Conservation (phyloP, 371 early-diverging fungal species). For the Mucor piriformis region DNA sequence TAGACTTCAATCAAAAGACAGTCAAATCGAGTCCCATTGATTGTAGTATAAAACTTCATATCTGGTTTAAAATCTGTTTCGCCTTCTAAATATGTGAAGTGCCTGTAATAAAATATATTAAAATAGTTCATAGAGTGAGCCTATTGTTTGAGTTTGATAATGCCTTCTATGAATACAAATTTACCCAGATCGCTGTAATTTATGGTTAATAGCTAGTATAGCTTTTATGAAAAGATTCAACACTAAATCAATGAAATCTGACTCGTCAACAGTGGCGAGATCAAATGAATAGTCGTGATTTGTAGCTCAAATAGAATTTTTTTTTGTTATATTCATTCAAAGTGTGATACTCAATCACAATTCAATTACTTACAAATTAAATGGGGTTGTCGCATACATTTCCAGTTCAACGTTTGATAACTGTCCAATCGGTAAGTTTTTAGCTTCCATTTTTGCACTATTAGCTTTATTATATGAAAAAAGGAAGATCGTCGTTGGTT, state of each 20-base stretch:
- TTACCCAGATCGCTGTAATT: slow-evolving; percentile 12
- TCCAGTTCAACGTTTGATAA: slow-evolving; percentile 13
- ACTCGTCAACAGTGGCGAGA: slow-evolving; percentile 8
- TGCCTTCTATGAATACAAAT: slow-evolving; percentile 3
- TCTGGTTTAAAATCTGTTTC: slow-evolving; percentile 7
- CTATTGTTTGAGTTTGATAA: slow-evolving; percentile 5
- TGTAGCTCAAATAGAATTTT: slow-evolving; percentile 1
- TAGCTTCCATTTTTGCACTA: slow-evolving; percentile 14
- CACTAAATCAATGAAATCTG: slow-evolving; percentile 13
- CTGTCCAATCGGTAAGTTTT: slow-evolving; percentile 16
- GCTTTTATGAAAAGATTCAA: slow-evolving; percentile 15
- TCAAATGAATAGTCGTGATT: slow-evolving; percentile 13
- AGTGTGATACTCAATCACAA: slow-evolving; percentile 3
- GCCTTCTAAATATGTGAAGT: slow-evolving; percentile 11
- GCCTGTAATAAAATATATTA: slow-evolving; percentile 5
- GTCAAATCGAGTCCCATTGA: slow-evolving; percentile 5
- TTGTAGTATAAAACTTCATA: slow-evolving; percentile 4
- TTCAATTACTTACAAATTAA: slow-evolving; percentile 22
- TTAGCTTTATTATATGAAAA: slow-evolving; percentile 15
- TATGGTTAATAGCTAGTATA: slow-evolving; percentile 10
- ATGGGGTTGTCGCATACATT: slow-evolving; percentile 11
- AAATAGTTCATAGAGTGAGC: slow-evolving; percentile 6
- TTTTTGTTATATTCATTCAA: slow-evolving; percentile 2
- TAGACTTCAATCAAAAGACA: not conserved
- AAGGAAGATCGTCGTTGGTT: slow-evolving; percentile 18